phyloP scores from a whole-genome alignment of 495 filamentous ascomycete species.

The Podospora tetraspora region DNA sequence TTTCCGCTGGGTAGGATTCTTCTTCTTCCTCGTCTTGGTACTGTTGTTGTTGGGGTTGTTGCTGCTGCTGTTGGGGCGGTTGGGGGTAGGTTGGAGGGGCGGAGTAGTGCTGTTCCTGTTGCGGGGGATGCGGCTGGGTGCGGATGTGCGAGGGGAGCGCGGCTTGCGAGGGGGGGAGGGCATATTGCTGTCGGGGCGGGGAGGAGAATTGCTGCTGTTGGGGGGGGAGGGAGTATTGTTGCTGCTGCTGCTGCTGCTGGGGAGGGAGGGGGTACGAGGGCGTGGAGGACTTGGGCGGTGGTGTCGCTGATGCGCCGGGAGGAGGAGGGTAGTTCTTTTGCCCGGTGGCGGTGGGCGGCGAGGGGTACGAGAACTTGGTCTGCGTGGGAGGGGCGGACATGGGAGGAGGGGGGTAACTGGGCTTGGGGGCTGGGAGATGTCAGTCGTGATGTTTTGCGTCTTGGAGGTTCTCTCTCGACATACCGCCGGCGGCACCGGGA shows the following conservation, averaged over 20 bases:
- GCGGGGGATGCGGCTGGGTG: conserved; percentile 17
- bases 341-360: conserved; percentile 32
- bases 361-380: conserved; percentile 41
- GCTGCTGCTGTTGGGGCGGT: background rate
- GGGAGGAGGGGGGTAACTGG: conserved; percentile 31
- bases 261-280: conserved; percentile 33
- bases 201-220: conserved; percentile 24
- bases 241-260: conserved; percentile 34
- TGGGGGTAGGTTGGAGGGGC: conserved; percentile 29
- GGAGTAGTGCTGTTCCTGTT: conserved; percentile 35
- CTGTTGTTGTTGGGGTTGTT: conserved; percentile 19
- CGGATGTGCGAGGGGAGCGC: conserved; percentile 30
- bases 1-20: conserved; percentile 33
- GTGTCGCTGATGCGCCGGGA: conserved; percentile 24
- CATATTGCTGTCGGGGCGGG: conserved; percentile 16
- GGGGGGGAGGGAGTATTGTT: conserved; percentile 34
- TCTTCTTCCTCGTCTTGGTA: conserved; percentile 22
- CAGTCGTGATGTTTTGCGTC: background rate
- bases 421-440: conserved; percentile 15
- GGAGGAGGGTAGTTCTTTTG: conserved; percentile 30
- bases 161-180: conserved; percentile 25
- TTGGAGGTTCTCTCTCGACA: conserved; percentile 5
- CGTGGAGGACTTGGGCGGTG: conserved; percentile 24
- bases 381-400: conserved; percentile 41
- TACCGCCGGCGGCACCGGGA: conserved; percentile 27